Base-by-base conservation (phyloP, 2,329 filamentous ascomycete genomes). In the Epichloe amarillans region DNA sequence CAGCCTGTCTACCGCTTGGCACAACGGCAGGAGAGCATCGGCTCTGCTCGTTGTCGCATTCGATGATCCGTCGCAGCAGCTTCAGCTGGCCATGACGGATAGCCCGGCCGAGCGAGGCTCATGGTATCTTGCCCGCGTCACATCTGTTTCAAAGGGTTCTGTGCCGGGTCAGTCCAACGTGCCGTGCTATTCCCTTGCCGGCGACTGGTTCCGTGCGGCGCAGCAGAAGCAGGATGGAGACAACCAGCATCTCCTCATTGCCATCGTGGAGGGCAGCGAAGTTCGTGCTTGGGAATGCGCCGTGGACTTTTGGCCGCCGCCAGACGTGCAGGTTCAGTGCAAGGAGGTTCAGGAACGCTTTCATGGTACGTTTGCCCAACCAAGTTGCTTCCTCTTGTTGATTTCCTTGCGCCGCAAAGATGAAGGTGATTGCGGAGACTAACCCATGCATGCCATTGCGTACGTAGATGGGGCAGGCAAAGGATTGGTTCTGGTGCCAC, bases 261-360 rank as follows among this genome's bases (percentile, higher is more conserved):
- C 55, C 1, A 46, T 58, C 4, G 45, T 57, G 33, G 54, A 52
- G 5, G 47, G 53, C 2, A 47, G 52, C 26, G 53, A 53, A 5
- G 35, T 58, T 10, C 33, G 48, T 11, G 50, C 56, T 0, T 60
- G 55, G 55, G 53, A 59, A 23, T 61, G 59, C 46, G 47, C 52
- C 1, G 14, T 56, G 2, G 54, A 56, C 46, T 50, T 50, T 50
- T 56, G 50, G 45, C 46, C 51, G 14, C 54, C 54, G 17, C 48
- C 51, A 1, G 50, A 47, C 17, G 41, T 49, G 10, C 52, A 55
- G 8, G 30, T 52, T 4, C 50, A 49, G 30, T 61, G 58, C 41
- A 42, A 50, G 5, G 44, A 51, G 47, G 33, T 50, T 12, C 54
- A 52, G 10, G 49, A 47, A 1, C 49, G 46, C 5, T 55, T 57